These are phyloP conservation scores for Zygotorulaspora sp. DNA, from an alignment of 805 yeast genomes.

Conservation along the genomic window DNA sequence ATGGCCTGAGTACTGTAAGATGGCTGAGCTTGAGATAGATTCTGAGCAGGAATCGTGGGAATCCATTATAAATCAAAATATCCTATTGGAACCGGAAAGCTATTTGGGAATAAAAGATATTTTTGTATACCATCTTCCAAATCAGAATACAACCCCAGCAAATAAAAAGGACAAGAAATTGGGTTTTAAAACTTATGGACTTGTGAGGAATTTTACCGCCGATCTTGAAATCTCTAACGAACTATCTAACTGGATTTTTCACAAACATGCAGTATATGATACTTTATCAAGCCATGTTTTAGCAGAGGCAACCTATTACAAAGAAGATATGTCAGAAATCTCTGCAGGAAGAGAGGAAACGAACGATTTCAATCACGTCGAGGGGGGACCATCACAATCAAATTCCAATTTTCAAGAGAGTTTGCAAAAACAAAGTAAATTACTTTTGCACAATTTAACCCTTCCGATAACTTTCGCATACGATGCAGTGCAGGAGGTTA, in stretches of 20 bases:
- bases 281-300: conserved; percentile 28
- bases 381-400: not conserved
- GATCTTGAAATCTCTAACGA: conserved; percentile 23
- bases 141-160: conserved; percentile 3
- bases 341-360: not conserved
- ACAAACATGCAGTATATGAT: conserved; percentile 28
- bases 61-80: conserved; percentile 23
- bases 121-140: conserved; percentile 31
- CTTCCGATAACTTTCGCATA: conserved; percentile 33
- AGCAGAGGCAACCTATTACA: conserved; percentile 29
- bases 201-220: conserved; percentile 26
- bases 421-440: conserved; percentile 13
- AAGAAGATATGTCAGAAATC: conserved; percentile 17
- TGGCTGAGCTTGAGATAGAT: conserved; percentile 21
- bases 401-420: not conserved
- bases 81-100: conserved; percentile 28
- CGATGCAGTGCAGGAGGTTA: conserved; percentile 36
- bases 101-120: conserved; percentile 31
- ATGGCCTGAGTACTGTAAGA: conserved; percentile 25
- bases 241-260: conserved; percentile 34
- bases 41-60: conserved; percentile 26
- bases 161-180: conserved; percentile 2
- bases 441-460: conserved; percentile 29
- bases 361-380: not conserved
- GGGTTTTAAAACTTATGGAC: conserved; percentile 27